Conservation (phyloP, 495 filamentous ascomycete genomes). For the Baudoinia panamericana region DNA sequence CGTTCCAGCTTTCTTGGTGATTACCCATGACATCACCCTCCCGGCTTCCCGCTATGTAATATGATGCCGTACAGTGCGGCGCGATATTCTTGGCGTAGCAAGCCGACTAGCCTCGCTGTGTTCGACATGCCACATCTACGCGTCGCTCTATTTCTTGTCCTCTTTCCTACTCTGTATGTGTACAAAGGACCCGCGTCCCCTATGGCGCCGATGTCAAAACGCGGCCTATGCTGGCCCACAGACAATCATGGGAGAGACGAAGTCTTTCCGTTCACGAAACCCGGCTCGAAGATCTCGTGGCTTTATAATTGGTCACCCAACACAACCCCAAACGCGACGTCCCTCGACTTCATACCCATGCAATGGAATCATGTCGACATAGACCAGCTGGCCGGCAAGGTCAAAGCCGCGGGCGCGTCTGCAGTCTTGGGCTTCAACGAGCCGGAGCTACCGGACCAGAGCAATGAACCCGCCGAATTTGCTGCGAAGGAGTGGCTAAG, state of each 20-base stretch:
- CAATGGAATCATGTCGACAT: constrained; percentile 20
- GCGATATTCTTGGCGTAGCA: too few relatives aligned
- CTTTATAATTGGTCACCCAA: constrained; percentile 20
- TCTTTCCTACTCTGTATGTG: too few relatives aligned
- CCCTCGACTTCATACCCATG: constrained; percentile 17
- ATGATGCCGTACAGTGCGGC: too few relatives aligned
- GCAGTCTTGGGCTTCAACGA: constrained; percentile 17
- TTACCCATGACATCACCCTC: too few relatives aligned
- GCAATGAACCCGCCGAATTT: constrained; percentile 9
- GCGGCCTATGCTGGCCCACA: constrained; percentile 18
- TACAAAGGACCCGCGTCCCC: too few relatives aligned
- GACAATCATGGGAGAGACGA: constrained; percentile 13
- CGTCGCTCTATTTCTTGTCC: too few relatives aligned
- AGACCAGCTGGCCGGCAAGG: constrained; percentile 9
- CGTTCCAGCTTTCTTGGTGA: too few relatives aligned
- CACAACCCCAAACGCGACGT: constrained; percentile 10
- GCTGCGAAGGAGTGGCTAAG: constrained; percentile 18
- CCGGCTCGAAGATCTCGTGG: constrained; percentile 17
- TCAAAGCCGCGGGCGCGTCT: constrained; percentile 1
- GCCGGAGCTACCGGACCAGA: constrained; percentile 18
- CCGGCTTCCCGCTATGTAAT: too few relatives aligned
- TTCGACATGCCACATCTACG: too few relatives aligned
- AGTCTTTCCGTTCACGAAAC: constrained; percentile 15
- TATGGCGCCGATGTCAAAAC: constrained; percentile 10
- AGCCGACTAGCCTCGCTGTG: too few relatives aligned